A percentile compares a stretch with the other conserved stretches of the same genome.
phyloP scores from a whole-genome alignment of 1,139 yeast genomes.

The Yamadazyma trypodendri region DNA sequence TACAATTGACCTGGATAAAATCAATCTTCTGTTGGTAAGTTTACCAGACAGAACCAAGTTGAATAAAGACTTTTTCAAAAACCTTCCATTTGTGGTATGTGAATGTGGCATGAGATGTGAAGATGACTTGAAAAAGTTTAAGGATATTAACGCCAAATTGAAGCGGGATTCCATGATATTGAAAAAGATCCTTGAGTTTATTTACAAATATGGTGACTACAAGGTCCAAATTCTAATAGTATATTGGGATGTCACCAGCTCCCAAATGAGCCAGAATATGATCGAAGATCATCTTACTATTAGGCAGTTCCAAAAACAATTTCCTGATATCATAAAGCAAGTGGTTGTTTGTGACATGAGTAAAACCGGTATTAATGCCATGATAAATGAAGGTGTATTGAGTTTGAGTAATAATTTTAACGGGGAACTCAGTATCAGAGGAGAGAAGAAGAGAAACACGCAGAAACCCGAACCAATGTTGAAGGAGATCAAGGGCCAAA shows the following conservation, averaged over 20 bases:
- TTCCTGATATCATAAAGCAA: constrained; percentile 12
- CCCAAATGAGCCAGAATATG: constrained; percentile 17
- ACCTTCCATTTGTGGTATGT: constrained; percentile 40
- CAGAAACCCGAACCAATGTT: background rate
- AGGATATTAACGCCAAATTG: constrained; percentile 28
- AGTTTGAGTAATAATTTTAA: constrained; percentile 23
- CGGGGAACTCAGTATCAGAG: constrained; percentile 34
- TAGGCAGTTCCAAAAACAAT: constrained; percentile 8
- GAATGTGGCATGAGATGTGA: constrained; percentile 43
- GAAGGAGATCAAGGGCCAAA: background rate
- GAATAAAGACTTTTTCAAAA: constrained; percentile 35
- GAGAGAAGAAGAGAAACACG: constrained; percentile 16
- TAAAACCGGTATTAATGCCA: constrained; percentile 24
- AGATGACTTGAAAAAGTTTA: constrained; percentile 12
- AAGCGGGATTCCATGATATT: constrained; percentile 36
- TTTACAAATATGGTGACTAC: constrained; percentile 33
- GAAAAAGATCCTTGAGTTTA: constrained; percentile 35
- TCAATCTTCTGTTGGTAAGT: constrained; percentile 29
- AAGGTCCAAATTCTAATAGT: constrained; percentile 38
- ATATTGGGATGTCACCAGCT: constrained; percentile 36
- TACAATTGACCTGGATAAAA: constrained; percentile 21
- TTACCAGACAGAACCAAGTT: constrained; percentile 38
- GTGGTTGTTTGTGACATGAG: constrained; percentile 40
- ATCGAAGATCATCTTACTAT: constrained; percentile 21
- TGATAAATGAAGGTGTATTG: constrained; percentile 25